Conservation (phyloP, 106 monocot genomes). For the Iris macrosiphon region DNA sequence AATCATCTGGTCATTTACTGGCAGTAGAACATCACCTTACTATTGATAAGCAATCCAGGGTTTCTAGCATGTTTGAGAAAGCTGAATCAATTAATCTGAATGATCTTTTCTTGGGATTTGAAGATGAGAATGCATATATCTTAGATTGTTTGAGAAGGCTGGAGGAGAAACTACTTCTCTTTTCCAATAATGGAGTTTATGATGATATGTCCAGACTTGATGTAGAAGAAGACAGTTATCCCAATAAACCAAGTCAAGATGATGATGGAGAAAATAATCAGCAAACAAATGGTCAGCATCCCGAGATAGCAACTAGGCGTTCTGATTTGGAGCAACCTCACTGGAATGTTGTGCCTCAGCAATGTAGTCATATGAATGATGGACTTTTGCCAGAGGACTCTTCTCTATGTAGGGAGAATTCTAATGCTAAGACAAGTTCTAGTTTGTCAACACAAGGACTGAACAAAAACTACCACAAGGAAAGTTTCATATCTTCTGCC, state of each 20-base stretch:
- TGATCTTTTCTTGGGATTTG: constrained; percentile 32
- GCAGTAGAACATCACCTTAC: too few relatives aligned
- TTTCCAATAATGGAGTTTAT: constrained; percentile 13
- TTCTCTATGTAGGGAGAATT: background rate
- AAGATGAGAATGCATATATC: constrained; percentile 62
- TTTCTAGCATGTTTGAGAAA: constrained; percentile 1
- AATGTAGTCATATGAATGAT: background rate
- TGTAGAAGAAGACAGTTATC: constrained; percentile 7
- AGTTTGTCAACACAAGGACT: too few relatives aligned
- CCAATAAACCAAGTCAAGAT: constrained; percentile 9
- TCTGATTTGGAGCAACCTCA: constrained; percentile 6
- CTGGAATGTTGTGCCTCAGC: background rate
- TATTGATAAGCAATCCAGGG: background rate
- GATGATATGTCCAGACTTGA: constrained; percentile 7
- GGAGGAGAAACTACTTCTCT: constrained; percentile 47
- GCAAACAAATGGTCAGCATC: constrained; percentile 8
- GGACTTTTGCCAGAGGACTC: background rate
- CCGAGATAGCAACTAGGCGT: background rate
- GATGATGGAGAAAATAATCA: constrained; percentile 3
- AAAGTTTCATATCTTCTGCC: too few relatives aligned
- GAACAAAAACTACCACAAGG: too few relatives aligned
- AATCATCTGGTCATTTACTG: too few relatives aligned
- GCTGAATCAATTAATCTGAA: background rate
- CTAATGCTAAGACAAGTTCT: background rate
- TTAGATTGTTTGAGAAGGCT: constrained; percentile 40